These are phyloP conservation scores for Aspergillus eucalypticola DNA, from an alignment of 2,329 filamentous ascomycete genomes.

Conservation along the genomic window DNA sequence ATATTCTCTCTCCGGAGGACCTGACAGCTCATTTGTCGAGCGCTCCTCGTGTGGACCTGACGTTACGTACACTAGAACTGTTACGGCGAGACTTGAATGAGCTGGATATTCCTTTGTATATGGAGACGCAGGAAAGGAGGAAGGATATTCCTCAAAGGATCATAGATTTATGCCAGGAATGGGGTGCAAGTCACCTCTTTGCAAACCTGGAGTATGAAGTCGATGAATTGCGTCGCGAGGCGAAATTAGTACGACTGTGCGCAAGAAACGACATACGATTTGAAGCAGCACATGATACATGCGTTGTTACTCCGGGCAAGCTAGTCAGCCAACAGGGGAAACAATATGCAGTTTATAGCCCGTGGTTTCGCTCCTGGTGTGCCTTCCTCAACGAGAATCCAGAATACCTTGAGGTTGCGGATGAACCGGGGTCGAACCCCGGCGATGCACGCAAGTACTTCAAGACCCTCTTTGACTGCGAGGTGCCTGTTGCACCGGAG, in stretches of 20 bases:
- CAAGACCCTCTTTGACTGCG: slow-evolving; percentile 58
- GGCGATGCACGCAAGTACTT: slow-evolving; percentile 50
- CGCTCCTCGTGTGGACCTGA: slow-evolving; percentile 75
- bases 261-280: slow-evolving; percentile 66
- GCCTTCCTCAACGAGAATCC: slow-evolving; percentile 69
- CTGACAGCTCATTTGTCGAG: slow-evolving; percentile 77
- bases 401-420: slow-evolving; percentile 64
- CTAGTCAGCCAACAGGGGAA: slow-evolving; percentile 68
- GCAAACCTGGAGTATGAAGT: slow-evolving; percentile 91
- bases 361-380: slow-evolving; percentile 79
- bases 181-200: slow-evolving; percentile 74
- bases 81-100: slow-evolving; percentile 67
- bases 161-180: slow-evolving; percentile 65
- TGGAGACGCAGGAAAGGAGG: slow-evolving; percentile 70
- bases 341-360: slow-evolving; percentile 81
- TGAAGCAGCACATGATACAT: slow-evolving; percentile 76
- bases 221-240: slow-evolving; percentile 80
- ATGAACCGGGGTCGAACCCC: slow-evolving; percentile 60
- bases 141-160: slow-evolving; percentile 63
- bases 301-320: slow-evolving; percentile 73
- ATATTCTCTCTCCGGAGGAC: slow-evolving; percentile 80
- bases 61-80: slow-evolving; percentile 67
- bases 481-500: slow-evolving; percentile 62
- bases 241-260: slow-evolving; percentile 62
- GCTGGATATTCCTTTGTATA: slow-evolving; percentile 74